Conservation (phyloP, 306 rosid species). For the Lagenaria siceraria region DNA sequence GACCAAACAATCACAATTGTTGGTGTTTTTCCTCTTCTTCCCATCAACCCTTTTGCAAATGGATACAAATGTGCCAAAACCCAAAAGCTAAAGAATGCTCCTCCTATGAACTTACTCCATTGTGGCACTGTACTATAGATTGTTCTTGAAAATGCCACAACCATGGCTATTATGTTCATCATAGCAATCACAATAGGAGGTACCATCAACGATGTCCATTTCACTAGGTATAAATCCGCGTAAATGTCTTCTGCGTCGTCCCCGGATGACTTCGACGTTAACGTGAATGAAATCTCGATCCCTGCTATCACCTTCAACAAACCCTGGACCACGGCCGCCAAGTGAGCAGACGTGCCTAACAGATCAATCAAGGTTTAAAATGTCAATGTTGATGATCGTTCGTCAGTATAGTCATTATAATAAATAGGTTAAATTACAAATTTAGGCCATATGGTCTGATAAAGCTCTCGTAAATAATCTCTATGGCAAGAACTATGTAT, state of each 20-base stretch:
- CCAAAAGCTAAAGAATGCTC: slow-evolving; percentile 43
- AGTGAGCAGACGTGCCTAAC: slow-evolving; percentile 41
- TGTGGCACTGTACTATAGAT: slow-evolving; percentile 21
- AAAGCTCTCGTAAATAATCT: too few relatives aligned
- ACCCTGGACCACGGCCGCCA: slow-evolving; percentile 42
- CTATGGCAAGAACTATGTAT: too few relatives aligned
- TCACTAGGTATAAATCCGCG: slow-evolving; percentile 33
- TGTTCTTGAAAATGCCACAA: slow-evolving; percentile 33
- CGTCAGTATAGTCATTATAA: too few relatives aligned
- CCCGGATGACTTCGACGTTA: slow-evolving; percentile 31
- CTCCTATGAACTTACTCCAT: slow-evolving; percentile 38
- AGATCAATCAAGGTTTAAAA: not conserved
- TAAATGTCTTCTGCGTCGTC: slow-evolving; percentile 25
- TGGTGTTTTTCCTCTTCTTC: slow-evolving; percentile 41
- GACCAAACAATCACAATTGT: slow-evolving; percentile 47
- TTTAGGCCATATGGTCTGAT: too few relatives aligned
- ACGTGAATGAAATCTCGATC: slow-evolving; percentile 39
- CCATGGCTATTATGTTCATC: slow-evolving; percentile 32
- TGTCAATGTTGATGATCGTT: not conserved
- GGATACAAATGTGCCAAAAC: slow-evolving; percentile 49
- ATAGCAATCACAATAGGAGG: slow-evolving; percentile 41
- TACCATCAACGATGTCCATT: slow-evolving; percentile 42
- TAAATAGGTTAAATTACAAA: too few relatives aligned
- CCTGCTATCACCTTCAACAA: slow-evolving; percentile 40
- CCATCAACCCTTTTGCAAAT: slow-evolving; percentile 48